Evolutionary conservation across 2,329 filamentous ascomycete genomes (phyloP), one percentile per base, ranked within the genome.

Genomic region (Microdochium paspali): DNA sequence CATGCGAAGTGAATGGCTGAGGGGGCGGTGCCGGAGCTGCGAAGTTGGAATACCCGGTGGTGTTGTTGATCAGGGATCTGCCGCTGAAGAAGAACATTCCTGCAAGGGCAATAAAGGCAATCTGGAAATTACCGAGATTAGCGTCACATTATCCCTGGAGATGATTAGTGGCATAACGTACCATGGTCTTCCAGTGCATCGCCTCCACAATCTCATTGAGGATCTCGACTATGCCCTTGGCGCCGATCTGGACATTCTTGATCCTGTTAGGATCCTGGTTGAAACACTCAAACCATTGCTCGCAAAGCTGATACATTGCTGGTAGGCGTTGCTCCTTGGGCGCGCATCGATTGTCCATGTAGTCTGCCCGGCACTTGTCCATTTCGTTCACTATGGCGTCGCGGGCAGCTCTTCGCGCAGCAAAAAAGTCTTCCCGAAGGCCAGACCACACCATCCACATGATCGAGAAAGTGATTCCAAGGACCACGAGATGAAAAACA

Each of bases 201-300:
- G 87, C 83, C 57, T 95, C 89, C 4, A 95, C 84, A 63, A 97
- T 96, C 58, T 85, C 85, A 62, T 97, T 96, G 65, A 97, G 84
- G 35, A 98, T 95, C 60, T 89, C 82, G 1, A 91, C 91, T 61
- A 96, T 86, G 24, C 90, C 93, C 59, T 87, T 85, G 4, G 89
- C 90, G 18, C 85, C 88, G 32, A 95, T 81, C 58, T 84, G 85
- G 39, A 91, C 85, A 31, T 84, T 76, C 54, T 87, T 90, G 48
- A 95, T 81, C 48, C 81, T 80, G 42, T 82, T 75, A 0, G 90
- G 84, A 58, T 96, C 87, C 54, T 84, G 80, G 54, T 84, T 82
- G 88, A 95, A 95, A 66, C 93, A 97, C 26, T 80, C 72, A 53
- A 85, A 82, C 91, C 91, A 97, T 51, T 84, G 79, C 28, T 82